A percentile compares a stretch with the other conserved stretches of the same genome.
Conservation (phyloP, 2,329 filamentous ascomycete genomes). For the Neophaeococcomyces aloes region DNA sequence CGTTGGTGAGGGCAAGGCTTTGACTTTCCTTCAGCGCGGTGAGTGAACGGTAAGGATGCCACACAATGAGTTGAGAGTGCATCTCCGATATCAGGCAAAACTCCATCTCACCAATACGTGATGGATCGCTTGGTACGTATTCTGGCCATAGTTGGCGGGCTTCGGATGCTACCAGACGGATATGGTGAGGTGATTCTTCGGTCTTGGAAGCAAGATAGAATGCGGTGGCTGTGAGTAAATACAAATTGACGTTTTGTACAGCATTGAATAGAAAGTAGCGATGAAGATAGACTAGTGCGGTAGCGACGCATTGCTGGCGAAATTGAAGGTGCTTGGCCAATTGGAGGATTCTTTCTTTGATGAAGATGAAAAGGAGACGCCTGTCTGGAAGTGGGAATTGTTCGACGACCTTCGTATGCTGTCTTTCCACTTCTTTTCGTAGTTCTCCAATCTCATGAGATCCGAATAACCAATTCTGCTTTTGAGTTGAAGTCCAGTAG, state of each 20-base stretch:
- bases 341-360: conserved; percentile 75
- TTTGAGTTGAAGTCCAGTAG: conserved; percentile 93
- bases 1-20: conserved; percentile 60
- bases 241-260: conserved; percentile 85
- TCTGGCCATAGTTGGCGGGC: conserved; percentile 79
- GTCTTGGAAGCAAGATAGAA: conserved; percentile 96
- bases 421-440: conserved; percentile 65
- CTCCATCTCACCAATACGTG: conserved; percentile 84
- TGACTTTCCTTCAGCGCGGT: conserved; percentile 45
- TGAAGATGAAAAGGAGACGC: conserved; percentile 78
- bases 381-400: conserved; percentile 74
- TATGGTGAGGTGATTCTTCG: conserved; percentile 95
- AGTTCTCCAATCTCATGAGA: conserved; percentile 66
- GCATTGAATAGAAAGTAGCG: conserved; percentile 88
- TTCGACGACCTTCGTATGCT: conserved; percentile 58
- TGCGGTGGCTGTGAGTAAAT: conserved; percentile 83
- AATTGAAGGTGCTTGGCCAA: conserved; percentile 74
- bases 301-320: conserved; percentile 85
- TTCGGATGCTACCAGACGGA: conserved; percentile 78
- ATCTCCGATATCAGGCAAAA: conserved; percentile 87
- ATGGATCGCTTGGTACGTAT: conserved; percentile 62
- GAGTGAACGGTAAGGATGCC: conserved; percentile 81
- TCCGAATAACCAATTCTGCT: conserved; percentile 80
- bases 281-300: conserved; percentile 88
- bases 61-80: conserved; percentile 77